Evolutionary conservation across 805 yeast species (phyloP).

Genomic region (Metschnikowia arizonensis): DNA sequence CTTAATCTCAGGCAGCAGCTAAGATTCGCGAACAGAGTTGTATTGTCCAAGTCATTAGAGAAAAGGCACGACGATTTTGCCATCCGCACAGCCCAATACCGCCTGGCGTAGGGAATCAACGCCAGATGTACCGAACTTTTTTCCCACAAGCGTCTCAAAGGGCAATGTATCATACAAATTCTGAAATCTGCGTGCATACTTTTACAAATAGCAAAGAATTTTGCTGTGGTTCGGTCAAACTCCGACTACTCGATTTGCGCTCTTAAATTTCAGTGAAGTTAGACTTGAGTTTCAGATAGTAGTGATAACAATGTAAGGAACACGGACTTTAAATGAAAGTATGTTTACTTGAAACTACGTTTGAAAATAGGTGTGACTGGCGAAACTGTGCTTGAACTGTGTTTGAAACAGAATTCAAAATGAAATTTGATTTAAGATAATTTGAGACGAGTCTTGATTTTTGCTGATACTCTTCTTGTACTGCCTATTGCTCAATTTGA

Average conservation of each 20-base stretch:
- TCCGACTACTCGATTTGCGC: background rate
- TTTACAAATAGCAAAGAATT: background rate
- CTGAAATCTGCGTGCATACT: background rate
- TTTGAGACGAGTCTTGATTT: too few species aligned
- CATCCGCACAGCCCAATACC: background rate
- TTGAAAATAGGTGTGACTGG: too few species aligned
- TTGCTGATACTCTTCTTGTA: too few species aligned
- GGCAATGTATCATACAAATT: background rate
- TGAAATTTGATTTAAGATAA: too few species aligned
- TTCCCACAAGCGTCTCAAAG: background rate
- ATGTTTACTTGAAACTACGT: too few species aligned
- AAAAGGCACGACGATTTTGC: background rate
- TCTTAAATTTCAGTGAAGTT: too few species aligned
- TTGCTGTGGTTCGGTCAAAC: background rate
- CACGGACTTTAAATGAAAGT: too few species aligned
- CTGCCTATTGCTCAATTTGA: too few species aligned
- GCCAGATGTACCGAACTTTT: constrained; percentile 1
- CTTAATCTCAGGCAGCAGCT: background rate
- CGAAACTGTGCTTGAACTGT: too few species aligned
- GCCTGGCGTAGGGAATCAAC: background rate
- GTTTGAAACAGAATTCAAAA: too few species aligned
- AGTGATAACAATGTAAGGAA: too few species aligned
- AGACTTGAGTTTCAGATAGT: too few species aligned
- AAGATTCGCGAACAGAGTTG: background rate
- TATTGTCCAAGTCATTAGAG: background rate